A percentile compares a stretch with the other conserved stretches of the same genome.
Evolutionary conservation across 495 filamentous ascomycete species (phyloP).

Genomic region (Neurospora sp.): DNA sequence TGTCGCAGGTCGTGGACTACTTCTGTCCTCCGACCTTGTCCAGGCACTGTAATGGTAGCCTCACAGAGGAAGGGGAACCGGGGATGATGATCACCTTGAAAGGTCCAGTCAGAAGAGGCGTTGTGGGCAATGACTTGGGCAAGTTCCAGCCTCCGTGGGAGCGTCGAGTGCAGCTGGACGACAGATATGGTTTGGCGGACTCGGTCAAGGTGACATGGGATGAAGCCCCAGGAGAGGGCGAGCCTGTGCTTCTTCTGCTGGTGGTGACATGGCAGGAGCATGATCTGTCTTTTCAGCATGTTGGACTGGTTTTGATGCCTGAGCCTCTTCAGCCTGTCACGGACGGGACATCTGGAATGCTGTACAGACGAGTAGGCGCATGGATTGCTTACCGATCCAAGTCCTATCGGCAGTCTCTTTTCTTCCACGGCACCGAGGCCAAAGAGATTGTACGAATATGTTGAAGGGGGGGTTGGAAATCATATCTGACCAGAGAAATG

Average conservation of each 20-base stretch:
- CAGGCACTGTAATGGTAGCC: rapidly evolving
- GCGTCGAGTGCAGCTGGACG: not conserved
- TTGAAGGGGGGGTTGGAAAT: not conserved
- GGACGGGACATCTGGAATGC: not conserved
- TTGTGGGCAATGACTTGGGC: not conserved
- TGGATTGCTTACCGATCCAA: not conserved
- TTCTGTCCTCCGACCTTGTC: not conserved
- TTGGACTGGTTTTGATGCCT: not conserved
- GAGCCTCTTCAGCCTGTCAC: not conserved
- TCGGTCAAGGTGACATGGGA: not conserved
- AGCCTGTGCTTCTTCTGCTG: not conserved
- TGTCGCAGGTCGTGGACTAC: not conserved
- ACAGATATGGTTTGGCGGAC: not conserved
- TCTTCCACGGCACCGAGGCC: not conserved
- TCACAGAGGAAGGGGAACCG: not conserved
- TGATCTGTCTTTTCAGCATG: not conserved
- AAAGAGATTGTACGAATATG: not conserved
- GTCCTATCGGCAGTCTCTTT: not conserved
- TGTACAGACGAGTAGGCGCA: not conserved
- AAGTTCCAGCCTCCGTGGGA: not conserved
- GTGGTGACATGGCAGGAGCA: not conserved
- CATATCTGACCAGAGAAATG: not conserved
- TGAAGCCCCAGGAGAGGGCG: not conserved
- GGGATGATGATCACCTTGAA: not conserved
- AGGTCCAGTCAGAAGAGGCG: not conserved